Conservation (phyloP, 2,329 filamentous ascomycete genomes). For the Dothistroma septosporum region DNA sequence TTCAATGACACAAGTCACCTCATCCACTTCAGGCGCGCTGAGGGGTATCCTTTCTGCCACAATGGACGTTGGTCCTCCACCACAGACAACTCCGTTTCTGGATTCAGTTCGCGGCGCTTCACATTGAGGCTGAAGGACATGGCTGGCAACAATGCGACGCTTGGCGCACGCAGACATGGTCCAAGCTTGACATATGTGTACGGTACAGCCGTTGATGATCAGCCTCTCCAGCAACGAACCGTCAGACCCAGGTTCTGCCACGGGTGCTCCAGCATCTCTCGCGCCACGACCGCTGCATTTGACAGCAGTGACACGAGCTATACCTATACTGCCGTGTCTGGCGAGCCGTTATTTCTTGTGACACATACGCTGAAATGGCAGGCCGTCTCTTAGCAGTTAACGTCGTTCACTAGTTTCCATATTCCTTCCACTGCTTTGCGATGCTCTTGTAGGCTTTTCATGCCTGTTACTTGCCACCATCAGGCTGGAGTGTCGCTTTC, state of each 20-base stretch:
- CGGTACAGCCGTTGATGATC: slow-evolving; percentile 1
- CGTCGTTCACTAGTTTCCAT: not conserved
- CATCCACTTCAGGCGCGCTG: no score
- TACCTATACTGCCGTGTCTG: not conserved
- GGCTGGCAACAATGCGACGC: not conserved
- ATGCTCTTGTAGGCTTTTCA: no score
- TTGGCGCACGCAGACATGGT: not conserved
- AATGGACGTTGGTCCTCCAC: no score
- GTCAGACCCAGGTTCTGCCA: not conserved
- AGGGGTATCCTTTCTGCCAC: no score
- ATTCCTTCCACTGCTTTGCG: not conserved
- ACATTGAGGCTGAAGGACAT: no score
- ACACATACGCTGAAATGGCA: not conserved
- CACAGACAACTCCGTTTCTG: no score
- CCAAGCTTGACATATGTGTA: not conserved
- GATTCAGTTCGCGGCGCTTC: no score
- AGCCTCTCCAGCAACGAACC: not conserved
- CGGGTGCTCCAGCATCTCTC: not conserved
- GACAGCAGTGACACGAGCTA: not conserved
- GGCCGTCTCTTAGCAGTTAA: not conserved
- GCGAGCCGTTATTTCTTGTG: not conserved
- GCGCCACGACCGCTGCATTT: not conserved
- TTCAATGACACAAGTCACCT: no score
- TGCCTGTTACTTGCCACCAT: not conserved
- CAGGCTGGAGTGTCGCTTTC: not conserved